A percentile compares a stretch with the other conserved stretches of the same genome.
These are phyloP conservation scores for Falciphora oryzae DNA, from an alignment of 2,329 filamentous ascomycete species.

Conservation along the genomic window DNA sequence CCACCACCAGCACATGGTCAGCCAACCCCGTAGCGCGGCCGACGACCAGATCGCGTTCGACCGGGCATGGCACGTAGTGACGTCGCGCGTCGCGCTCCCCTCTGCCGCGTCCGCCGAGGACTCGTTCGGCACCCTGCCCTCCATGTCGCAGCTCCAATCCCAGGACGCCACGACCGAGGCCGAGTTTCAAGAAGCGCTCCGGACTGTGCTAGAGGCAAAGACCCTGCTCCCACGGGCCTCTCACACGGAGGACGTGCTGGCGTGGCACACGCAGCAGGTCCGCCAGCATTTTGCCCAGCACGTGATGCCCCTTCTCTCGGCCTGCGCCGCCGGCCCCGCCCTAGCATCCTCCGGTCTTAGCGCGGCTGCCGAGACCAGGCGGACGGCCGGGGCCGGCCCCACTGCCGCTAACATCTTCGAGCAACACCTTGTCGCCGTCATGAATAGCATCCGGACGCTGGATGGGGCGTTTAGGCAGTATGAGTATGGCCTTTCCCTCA, in stretches of 20 bases:
- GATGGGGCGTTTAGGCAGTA: constrained; percentile 55
- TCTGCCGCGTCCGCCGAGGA: constrained; percentile 49
- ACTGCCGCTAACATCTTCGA: constrained; percentile 24
- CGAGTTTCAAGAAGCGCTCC: constrained; percentile 46
- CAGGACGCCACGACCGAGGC: constrained; percentile 31
- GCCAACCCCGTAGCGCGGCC: constrained; percentile 18
- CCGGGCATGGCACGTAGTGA: constrained; percentile 57
- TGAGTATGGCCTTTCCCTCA: constrained; percentile 45
- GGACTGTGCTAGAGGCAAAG: constrained; percentile 45
- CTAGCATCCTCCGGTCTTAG: neutral
- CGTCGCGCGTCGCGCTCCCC: constrained; percentile 50
- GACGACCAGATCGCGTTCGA: constrained; percentile 54
- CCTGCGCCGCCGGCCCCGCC: constrained; percentile 26
- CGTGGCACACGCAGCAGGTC: constrained; percentile 57
- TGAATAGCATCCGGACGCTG: constrained; percentile 48
- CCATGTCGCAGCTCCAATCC: constrained; percentile 31
- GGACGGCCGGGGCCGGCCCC: constrained; percentile 5
- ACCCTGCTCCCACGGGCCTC: constrained; percentile 40
- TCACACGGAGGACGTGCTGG: constrained; percentile 50
- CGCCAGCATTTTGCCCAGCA: constrained; percentile 55
- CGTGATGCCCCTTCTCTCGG: constrained; percentile 49
- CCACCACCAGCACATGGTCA: too few relatives aligned
- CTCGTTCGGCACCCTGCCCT: constrained; percentile 43
- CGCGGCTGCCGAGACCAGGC: neutral
- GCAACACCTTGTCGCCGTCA: constrained; percentile 39